phyloP scores from a whole-genome alignment of 1,284 basidiomycete species.

The Schizophyllum commune region DNA sequence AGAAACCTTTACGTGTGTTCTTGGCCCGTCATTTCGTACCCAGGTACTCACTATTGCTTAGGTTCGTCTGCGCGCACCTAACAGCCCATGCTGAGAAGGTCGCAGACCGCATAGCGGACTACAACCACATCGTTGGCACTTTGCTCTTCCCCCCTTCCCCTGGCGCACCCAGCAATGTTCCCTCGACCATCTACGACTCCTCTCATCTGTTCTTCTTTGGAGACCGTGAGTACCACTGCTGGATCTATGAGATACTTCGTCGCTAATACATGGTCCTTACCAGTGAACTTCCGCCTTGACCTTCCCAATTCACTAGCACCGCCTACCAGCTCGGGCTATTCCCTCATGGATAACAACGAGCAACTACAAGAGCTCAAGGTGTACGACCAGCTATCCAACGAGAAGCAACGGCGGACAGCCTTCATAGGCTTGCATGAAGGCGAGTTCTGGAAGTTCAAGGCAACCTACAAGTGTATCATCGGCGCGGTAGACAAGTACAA shows the following conservation, averaged over 20 bases:
- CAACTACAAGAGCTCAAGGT: conserved; percentile 57
- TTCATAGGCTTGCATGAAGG: conserved; percentile 76
- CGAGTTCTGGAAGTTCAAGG: conserved; percentile 77
- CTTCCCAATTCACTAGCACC: conserved; percentile 39
- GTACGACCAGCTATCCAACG: conserved; percentile 69
- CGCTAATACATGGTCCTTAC: not conserved
- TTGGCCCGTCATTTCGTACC: conserved; percentile 5
- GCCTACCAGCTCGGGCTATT: conserved; percentile 1
- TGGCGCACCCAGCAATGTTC: conserved; percentile 26
- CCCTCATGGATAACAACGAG: conserved; percentile 31
- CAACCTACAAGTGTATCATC: conserved; percentile 83
- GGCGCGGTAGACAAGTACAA: conserved; percentile 77
- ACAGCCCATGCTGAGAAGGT: conserved; percentile 79
- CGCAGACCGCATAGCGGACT: conserved; percentile 70
- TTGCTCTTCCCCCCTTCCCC: conserved; percentile 69
- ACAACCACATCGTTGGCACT: conserved; percentile 72
- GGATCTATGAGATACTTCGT: not conserved
- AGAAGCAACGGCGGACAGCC: conserved; percentile 53
- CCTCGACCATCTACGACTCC: conserved; percentile 67
- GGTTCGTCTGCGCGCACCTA: conserved; percentile 91
- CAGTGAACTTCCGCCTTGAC: conserved; percentile 75
- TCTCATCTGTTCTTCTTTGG: conserved; percentile 85
- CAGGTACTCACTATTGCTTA: conserved; percentile 23
- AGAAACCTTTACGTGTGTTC: conserved; percentile 75
- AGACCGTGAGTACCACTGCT: conserved; percentile 34